A percentile compares a stretch with the other conserved stretches of the same genome.
phyloP scores from a whole-genome alignment of 805 yeast genomes.

The Lipomyces sp. region DNA sequence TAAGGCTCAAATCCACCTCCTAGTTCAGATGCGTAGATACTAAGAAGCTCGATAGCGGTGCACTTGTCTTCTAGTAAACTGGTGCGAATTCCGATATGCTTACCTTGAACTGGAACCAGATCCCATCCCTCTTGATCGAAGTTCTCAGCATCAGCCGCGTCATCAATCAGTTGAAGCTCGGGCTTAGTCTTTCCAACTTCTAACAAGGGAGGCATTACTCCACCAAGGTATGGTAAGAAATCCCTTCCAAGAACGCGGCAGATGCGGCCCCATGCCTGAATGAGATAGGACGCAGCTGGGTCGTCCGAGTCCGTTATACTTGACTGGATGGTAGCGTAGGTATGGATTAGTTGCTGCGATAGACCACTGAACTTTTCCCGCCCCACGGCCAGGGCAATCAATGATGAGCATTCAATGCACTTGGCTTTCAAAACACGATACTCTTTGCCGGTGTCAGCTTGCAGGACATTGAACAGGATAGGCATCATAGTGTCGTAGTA shows the following conservation, averaged over 20 bases:
- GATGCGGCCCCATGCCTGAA: slow-evolving; percentile 95
- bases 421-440: slow-evolving; percentile 84
- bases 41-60: slow-evolving; percentile 84
- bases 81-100: slow-evolving; percentile 92
- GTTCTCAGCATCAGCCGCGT: slow-evolving; percentile 82
- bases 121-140: slow-evolving; percentile 91
- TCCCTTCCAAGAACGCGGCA: slow-evolving; percentile 85
- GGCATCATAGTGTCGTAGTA: slow-evolving; percentile 97
- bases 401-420: slow-evolving; percentile 92
- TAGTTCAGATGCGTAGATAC: slow-evolving; percentile 81
- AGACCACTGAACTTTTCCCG: slow-evolving; percentile 82
- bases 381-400: slow-evolving; percentile 94
- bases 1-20: slow-evolving; percentile 83
- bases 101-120: slow-evolving; percentile 86
- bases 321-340: slow-evolving; percentile 74
- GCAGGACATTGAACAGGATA: slow-evolving; percentile 72
- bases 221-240: slow-evolving; percentile 79
- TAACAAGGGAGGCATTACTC: slow-evolving; percentile 87
- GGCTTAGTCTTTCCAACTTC: slow-evolving; percentile 87
- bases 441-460: slow-evolving; percentile 75
- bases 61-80: slow-evolving; percentile 94
- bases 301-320: slow-evolving; percentile 65
- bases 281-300: slow-evolving; percentile 82
- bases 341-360: slow-evolving; percentile 70
- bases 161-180: slow-evolving; percentile 84